phyloP scores from a whole-genome alignment of 345 rosid genomes.

The Acer negundo region DNA sequence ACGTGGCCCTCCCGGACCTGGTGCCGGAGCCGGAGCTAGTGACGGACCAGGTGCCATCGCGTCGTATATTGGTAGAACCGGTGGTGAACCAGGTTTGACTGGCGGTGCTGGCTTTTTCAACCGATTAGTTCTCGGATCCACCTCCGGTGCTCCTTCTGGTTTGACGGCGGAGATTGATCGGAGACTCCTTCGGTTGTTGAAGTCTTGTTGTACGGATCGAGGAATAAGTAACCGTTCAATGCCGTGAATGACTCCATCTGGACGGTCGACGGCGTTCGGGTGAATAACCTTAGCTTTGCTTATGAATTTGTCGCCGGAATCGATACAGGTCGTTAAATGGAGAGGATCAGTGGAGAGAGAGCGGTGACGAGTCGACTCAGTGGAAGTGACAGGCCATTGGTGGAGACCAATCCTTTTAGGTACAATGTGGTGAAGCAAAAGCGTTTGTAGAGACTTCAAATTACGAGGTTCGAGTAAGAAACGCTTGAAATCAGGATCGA shows the following conservation, averaged over 20 bases:
- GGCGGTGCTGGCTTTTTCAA: constrained; percentile 50
- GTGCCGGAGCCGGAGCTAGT: constrained; percentile 60
- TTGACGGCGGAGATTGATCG: constrained; percentile 49
- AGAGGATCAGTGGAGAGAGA: constrained; percentile 42
- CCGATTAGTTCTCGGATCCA: constrained; percentile 48
- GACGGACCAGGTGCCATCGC: constrained; percentile 58
- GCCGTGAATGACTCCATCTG: constrained; percentile 61
- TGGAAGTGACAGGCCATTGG: constrained; percentile 32
- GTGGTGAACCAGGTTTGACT: constrained; percentile 31
- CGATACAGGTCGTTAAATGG: constrained; percentile 31
- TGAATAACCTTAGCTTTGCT: constrained; percentile 46
- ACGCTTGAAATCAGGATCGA: constrained; percentile 58
- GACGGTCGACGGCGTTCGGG: constrained; percentile 44
- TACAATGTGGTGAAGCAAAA: constrained; percentile 59
- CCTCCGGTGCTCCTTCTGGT: constrained; percentile 58
- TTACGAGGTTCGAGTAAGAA: constrained; percentile 60
- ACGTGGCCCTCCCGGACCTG: constrained; percentile 58
- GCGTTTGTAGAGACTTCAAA: constrained; percentile 46
- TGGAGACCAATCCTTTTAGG: constrained; percentile 45
- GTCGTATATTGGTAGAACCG: constrained; percentile 43
- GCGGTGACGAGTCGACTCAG: constrained; percentile 33
- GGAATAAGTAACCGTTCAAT: constrained; percentile 50
- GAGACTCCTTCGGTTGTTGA: constrained; percentile 47
- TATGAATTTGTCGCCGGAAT: constrained; percentile 32
- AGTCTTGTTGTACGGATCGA: constrained; percentile 50